Conservation (phyloP, 129 eudicot species). For the Tagetes patula region DNA sequence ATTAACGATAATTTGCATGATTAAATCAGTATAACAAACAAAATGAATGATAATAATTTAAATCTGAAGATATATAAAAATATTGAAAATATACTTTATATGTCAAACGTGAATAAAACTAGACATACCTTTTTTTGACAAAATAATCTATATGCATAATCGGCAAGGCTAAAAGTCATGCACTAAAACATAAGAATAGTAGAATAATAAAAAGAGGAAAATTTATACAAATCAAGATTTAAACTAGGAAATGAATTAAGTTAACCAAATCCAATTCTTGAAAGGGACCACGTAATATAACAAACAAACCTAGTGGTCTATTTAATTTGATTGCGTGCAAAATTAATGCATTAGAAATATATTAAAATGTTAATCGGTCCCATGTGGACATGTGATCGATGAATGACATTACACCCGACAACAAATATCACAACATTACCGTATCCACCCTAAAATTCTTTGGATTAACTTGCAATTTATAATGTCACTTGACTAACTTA, state of each 20-base stretch:
- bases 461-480: slow-evolving; percentile 13
- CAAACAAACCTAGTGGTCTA: slow-evolving; percentile 5
- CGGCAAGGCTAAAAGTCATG: neutral
- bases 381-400: slow-evolving; percentile 32
- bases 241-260: slow-evolving; percentile 7
- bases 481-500: slow-evolving; percentile 2
- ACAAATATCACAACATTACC: slow-evolving; percentile 20
- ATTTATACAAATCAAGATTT: neutral
- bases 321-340: slow-evolving; percentile 29
- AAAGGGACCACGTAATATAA: slow-evolving; percentile 6
- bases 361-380: slow-evolving; percentile 10
- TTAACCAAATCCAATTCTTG: neutral
- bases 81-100: neutral
- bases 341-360: slow-evolving; percentile 8
- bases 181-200: neutral
- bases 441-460: slow-evolving; percentile 19
- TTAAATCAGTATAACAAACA: neutral
- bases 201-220: neutral
- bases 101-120: neutral
- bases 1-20: neutral
- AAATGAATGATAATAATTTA: neutral
- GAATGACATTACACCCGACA: slow-evolving; percentile 27
- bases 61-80: neutral
- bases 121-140: neutral
- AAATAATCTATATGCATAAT: neutral